These are phyloP conservation scores for Syzygium grande DNA, from an alignment of 345 rosid species.

Conservation along the genomic window DNA sequence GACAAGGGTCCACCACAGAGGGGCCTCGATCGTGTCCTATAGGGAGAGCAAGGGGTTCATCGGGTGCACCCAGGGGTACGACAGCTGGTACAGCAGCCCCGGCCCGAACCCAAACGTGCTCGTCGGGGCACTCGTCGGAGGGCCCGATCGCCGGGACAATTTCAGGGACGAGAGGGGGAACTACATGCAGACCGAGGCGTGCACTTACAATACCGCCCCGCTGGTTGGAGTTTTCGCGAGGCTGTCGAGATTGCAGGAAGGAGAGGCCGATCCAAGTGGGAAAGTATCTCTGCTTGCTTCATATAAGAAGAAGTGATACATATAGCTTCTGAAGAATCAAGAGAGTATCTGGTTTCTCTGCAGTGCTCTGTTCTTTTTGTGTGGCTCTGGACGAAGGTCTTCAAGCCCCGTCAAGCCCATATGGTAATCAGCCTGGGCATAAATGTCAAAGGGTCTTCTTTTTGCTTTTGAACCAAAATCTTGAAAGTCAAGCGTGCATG, in stretches of 20 bases:
- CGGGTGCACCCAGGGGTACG: slow-evolving; percentile 92
- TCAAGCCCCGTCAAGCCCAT: background rate
- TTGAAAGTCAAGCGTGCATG: background rate
- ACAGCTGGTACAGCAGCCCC: slow-evolving; percentile 34
- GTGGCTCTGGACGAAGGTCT: background rate
- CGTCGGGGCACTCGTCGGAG: slow-evolving; percentile 61
- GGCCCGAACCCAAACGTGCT: slow-evolving; percentile 49
- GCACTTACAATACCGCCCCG: slow-evolving; percentile 66
- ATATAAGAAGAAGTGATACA: slow-evolving; percentile 17
- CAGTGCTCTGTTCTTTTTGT: background rate
- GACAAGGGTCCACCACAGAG: slow-evolving; percentile 77
- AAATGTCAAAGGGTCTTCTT: background rate
- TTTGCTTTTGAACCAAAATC: background rate
- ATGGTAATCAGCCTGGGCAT: background rate
- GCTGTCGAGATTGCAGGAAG: slow-evolving; percentile 37
- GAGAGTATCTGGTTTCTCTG: background rate
- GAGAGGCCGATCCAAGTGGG: background rate
- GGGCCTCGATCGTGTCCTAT: slow-evolving; percentile 74
- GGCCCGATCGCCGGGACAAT: slow-evolving; percentile 42
- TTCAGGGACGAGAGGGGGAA: slow-evolving; percentile 48
- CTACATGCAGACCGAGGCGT: slow-evolving; percentile 66
- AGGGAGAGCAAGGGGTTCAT: slow-evolving; percentile 73
- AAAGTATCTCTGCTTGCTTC: slow-evolving; percentile 46
- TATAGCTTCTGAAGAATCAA: background rate
- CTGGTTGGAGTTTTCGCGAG: slow-evolving; percentile 61